Evolutionary conservation across 2,329 filamentous ascomycete species (phyloP).

Genomic region (Bretziella fagacearum): DNA sequence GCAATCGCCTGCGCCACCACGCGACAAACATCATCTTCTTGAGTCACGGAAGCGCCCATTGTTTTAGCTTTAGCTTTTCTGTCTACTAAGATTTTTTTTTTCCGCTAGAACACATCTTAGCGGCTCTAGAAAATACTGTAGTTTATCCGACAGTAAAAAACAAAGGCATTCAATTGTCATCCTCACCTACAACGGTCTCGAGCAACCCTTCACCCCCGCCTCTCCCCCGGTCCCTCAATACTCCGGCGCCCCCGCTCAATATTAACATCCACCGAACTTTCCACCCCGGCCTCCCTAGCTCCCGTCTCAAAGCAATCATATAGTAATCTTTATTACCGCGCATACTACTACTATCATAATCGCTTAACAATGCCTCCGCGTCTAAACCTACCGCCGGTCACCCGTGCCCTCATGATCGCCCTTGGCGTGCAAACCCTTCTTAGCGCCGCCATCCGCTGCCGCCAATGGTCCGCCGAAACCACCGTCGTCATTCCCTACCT

Average conservation of each 20-base stretch:
- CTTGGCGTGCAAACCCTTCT: slow-evolving; percentile 65
- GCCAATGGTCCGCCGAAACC: slow-evolving; percentile 45
- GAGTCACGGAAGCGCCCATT: neutral
- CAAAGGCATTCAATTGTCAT: too few relatives aligned
- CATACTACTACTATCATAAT: too few relatives aligned
- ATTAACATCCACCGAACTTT: neutral
- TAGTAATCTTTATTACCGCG: too few relatives aligned
- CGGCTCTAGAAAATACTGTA: too few relatives aligned
- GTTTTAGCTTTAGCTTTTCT: neutral
- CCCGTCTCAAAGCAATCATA: neutral
- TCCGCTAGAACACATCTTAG: neutral
- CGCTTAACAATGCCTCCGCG: slow-evolving; percentile 50
- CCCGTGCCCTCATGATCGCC: slow-evolving; percentile 59
- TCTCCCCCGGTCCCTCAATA: too few relatives aligned
- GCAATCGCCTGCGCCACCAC: neutral
- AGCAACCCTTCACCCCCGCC: neutral
- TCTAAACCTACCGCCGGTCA: slow-evolving; percentile 85
- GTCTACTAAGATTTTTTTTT: too few relatives aligned
- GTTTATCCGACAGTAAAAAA: too few relatives aligned
- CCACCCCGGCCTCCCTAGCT: too few relatives aligned
- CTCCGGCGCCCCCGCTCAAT: too few relatives aligned
- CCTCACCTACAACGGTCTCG: neutral
- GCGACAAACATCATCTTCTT: neutral
- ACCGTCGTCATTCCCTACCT: slow-evolving; percentile 69
- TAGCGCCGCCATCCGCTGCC: slow-evolving; percentile 61